Base-by-base conservation (phyloP, 1,284 basidiomycete genomes). In the Puccinia brachypodii region DNA sequence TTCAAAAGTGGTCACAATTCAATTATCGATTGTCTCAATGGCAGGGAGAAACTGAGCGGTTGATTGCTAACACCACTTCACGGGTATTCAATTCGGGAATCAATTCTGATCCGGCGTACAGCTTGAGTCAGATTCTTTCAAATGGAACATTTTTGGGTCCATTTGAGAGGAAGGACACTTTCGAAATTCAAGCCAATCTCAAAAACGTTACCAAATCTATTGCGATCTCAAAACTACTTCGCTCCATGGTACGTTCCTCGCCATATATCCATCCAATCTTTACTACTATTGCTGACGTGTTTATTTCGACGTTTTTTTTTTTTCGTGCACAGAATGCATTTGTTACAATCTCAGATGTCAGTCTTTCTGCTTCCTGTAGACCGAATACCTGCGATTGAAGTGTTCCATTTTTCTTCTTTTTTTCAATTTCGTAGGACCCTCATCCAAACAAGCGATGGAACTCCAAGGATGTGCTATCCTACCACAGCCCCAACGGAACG, bases 401-500 rank as follows among this genome's bases (percentile, higher is more conserved):
- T n/a, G n/a, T n/a, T 16, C 14, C 2, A 36, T 42, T 38, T 19
- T 31, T 47, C n/a, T 60, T n/a, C n/a, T n/a, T n/a, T n/a, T 56
- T 50, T 40, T 42, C 33, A 4, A 14, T 19, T 19, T 25, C 42
- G 14, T 62, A 72, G 53, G 68, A 79, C 40, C 66, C 77, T 3
- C 36, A 72, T 60, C 53, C 66, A 31, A 62, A 47, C 25, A 72
- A 79, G 22, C 33, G n/a, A 56, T 68, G 64, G 64, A 28, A 40
- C 3, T 60, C 62, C 11, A 60, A 72, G n/a, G 53, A 79, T 50
- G 40, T 38, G 19, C 50, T 79, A 13, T 71, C 56, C 42, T 72
- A 79, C 53, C 50, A 38, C 22, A 79, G 68, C 62, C 66, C 77
- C 9, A 79, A 79, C 44, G 77, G 77, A 79, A 79, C 44, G 60